A percentile compares a stretch with the other conserved stretches of the same genome.
These are phyloP conservation scores for Leccinum imitatum DNA, from an alignment of 768 basidiomycete species.

Conservation along the genomic window DNA sequence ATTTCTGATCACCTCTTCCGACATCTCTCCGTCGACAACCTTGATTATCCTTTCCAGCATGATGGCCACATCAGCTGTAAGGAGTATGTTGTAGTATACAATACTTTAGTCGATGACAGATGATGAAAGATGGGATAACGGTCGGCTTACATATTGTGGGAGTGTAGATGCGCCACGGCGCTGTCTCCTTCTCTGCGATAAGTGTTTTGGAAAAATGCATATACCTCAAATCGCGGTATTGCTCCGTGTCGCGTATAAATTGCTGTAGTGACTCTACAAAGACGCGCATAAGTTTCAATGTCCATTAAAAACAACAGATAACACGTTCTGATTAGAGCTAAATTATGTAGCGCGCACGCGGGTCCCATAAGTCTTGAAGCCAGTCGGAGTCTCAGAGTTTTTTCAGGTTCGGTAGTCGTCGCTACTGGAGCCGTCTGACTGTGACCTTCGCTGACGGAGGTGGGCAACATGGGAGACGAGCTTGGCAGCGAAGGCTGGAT, in stretches of 20 bases:
- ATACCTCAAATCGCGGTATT: not conserved
- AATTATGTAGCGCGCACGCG: conserved; percentile 20
- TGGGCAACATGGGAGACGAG: not conserved
- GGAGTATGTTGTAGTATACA: not conserved
- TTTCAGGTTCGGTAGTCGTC: not conserved
- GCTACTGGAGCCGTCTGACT: not conserved
- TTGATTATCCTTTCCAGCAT: conserved; percentile 19
- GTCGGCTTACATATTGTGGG: not conserved
- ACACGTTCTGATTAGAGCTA: conserved; percentile 19
- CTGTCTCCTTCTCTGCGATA: not conserved
- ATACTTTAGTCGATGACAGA: not conserved
- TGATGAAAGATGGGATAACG: not conserved
- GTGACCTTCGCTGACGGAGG: not conserved
- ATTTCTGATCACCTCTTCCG: conserved; percentile 18
- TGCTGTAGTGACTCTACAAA: not conserved
- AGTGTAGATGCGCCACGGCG: not conserved
- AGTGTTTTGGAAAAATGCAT: not conserved
- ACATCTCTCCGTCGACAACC: conserved; percentile 16
- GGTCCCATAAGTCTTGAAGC: conserved; percentile 26
- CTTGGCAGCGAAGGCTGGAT: not conserved
- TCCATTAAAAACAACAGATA: not conserved
- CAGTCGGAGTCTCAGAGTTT: not conserved
- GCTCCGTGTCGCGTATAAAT: not conserved
- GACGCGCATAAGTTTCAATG: not conserved
- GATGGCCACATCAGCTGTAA: conserved; percentile 14